Evolutionary conservation across 2,329 filamentous ascomycete genomes (phyloP).

Genomic region (Aaosphaeria arxii): DNA sequence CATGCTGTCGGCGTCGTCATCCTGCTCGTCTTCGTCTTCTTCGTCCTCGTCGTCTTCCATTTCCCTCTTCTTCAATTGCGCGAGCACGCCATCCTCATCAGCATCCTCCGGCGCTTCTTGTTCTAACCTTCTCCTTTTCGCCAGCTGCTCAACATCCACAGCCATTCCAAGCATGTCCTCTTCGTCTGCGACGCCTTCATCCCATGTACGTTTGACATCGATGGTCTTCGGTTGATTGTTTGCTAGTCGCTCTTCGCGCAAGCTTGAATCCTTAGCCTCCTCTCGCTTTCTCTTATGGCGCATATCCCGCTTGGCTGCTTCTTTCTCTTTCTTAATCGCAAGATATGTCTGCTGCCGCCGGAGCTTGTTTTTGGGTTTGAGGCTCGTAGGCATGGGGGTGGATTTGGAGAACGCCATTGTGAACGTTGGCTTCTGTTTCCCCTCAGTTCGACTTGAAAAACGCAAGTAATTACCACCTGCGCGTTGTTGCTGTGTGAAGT

Average conservation of each 20-base stretch:
- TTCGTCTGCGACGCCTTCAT: constrained; percentile 56
- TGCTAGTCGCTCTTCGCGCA: constrained; percentile 70
- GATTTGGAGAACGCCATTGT: constrained; percentile 51
- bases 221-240: constrained; percentile 66
- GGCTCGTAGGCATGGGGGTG: constrained; percentile 45
- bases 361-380: constrained; percentile 71
- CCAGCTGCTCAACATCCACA: constrained; percentile 44
- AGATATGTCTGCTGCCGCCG: constrained; percentile 76
- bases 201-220: constrained; percentile 67
- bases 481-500: background rate
- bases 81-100: constrained; percentile 30
- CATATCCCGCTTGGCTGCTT: constrained; percentile 71
- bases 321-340: constrained; percentile 72
- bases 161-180: constrained; percentile 43
- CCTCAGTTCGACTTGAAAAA: constrained; percentile 4
- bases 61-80: constrained; percentile 31
- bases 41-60: constrained; percentile 11
- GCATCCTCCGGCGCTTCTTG: constrained; percentile 29
- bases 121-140: constrained; percentile 44
- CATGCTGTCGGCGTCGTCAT: constrained; percentile 63
- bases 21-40: constrained; percentile 15
- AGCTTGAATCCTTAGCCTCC: constrained; percentile 76
- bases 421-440: background rate
- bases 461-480: too few species aligned
- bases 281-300: constrained; percentile 78